These are phyloP conservation scores for Pichia sp. DNA, from an alignment of 1,139 yeast species.

Conservation along the genomic window DNA sequence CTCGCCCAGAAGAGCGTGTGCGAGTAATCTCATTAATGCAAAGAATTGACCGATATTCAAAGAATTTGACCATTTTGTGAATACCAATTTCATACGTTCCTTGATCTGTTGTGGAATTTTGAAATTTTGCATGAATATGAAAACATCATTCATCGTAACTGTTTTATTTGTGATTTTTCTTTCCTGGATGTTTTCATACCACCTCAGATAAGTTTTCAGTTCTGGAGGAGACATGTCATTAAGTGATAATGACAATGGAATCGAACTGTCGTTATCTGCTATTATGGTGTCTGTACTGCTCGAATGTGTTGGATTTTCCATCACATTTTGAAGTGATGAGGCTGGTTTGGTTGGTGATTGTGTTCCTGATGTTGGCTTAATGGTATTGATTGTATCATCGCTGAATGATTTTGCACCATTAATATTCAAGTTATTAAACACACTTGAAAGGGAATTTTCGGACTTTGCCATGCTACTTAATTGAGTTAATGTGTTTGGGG, in stretches of 20 bases:
- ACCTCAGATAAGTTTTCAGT: constrained; percentile 68
- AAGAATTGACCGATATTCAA: constrained; percentile 75
- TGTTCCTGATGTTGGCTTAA: neutral
- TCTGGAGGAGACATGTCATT: constrained; percentile 64
- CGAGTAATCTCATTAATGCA: constrained; percentile 63
- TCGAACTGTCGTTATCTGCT: constrained; percentile 22
- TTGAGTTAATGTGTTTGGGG: neutral
- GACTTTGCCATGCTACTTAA: neutral
- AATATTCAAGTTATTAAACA: constrained; percentile 1
- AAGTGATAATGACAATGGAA: constrained; percentile 62
- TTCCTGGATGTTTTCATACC: constrained; percentile 72
- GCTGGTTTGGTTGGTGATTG: neutral
- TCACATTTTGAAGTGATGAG: neutral
- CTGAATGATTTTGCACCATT: constrained; percentile 15
- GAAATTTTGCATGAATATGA: constrained; percentile 61
- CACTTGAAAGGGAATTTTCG: neutral
- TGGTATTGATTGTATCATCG: constrained; percentile 18
- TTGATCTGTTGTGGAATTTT: constrained; percentile 44
- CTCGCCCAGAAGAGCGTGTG: constrained; percentile 51
- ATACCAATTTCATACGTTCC: constrained; percentile 48
- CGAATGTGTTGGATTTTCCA: constrained; percentile 19
- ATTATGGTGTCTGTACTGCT: constrained; percentile 29
- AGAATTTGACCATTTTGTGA: constrained; percentile 41
- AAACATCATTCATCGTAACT: constrained; percentile 61
- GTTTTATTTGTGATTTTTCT: constrained; percentile 46